A percentile compares a stretch with the other conserved stretches of the same genome.
Evolutionary conservation across 164 flowering plant genomes (phyloP).

Genomic region (Piper betle): DNA sequence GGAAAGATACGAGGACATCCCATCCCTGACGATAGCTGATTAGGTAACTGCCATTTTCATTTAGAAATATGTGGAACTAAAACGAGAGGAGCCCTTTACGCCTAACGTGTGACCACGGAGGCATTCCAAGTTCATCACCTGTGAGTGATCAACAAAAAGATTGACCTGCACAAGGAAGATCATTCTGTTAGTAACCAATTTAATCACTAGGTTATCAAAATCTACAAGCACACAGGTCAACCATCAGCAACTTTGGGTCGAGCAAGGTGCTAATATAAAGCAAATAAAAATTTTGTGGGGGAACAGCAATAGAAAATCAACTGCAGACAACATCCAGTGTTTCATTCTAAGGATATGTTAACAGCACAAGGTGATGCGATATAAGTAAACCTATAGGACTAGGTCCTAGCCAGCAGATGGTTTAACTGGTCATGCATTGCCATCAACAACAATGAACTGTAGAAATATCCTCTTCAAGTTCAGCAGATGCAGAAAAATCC

Average conservation of each 20-base stretch:
- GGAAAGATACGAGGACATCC: too few relatives aligned
- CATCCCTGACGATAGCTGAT: neutral
- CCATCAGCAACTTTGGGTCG: neutral
- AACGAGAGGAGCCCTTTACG: slow-evolving; percentile 38
- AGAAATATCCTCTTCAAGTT: too few relatives aligned
- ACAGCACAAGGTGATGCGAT: too few relatives aligned
- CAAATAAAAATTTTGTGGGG: neutral
- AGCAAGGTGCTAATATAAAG: neutral
- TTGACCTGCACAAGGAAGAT: slow-evolving; percentile 45
- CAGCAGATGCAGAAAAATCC: too few relatives aligned
- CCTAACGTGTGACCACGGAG: slow-evolving; percentile 72
- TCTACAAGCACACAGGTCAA: neutral
- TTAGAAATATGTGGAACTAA: slow-evolving; percentile 33
- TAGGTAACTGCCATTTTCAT: slow-evolving; percentile 2
- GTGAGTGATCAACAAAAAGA: slow-evolving; percentile 83
- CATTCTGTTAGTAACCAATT: neutral
- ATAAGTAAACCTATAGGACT: too few relatives aligned
- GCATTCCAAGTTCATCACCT: slow-evolving; percentile 81
- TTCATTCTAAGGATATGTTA: too few relatives aligned
- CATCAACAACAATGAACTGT: too few relatives aligned
- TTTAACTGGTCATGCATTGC: too few relatives aligned
- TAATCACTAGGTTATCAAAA: neutral
- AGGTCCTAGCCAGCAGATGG: too few relatives aligned
- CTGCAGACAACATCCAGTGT: too few relatives aligned
- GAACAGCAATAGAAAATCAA: too few relatives aligned